phyloP scores from a whole-genome alignment of 176 grass and related monocot species.

The Eleusine indica region DNA sequence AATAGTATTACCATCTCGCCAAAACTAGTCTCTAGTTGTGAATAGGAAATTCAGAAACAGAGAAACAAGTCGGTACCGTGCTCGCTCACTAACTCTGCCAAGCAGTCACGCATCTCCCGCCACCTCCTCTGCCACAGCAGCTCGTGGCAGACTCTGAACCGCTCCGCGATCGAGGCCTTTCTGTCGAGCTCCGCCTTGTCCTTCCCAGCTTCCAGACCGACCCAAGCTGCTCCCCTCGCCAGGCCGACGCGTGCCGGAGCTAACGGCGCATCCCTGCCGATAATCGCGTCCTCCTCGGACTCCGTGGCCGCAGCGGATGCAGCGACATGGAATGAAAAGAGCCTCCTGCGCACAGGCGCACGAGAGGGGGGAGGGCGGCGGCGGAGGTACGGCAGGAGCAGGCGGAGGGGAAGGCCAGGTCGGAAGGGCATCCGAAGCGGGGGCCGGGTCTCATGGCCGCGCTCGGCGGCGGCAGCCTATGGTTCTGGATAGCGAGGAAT shows the following conservation, averaged over 20 bases:
- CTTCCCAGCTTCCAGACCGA: background rate
- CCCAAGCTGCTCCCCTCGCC: background rate
- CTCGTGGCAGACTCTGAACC: slow-evolving; percentile 52
- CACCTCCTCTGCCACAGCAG: slow-evolving; percentile 62
- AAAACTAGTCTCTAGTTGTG: background rate
- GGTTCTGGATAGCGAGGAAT: background rate
- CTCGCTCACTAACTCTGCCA: slow-evolving; percentile 57
- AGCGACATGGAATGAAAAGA: slow-evolving; percentile 11
- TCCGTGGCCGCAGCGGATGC: slow-evolving; percentile 15
- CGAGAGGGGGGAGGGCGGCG: background rate
- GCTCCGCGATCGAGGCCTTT: slow-evolving; percentile 13
- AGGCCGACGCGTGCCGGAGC: background rate
- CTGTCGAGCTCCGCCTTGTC: slow-evolving; percentile 6
- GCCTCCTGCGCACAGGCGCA: background rate
- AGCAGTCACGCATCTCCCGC: slow-evolving; percentile 50
- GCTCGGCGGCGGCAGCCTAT: background rate
- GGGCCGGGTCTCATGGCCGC: slow-evolving; percentile 37
- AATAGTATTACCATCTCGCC: background rate
- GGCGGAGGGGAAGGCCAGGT: slow-evolving; percentile 32
- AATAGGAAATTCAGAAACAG: background rate
- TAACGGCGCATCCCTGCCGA: slow-evolving; percentile 10
- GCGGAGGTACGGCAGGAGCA: slow-evolving; percentile 33
- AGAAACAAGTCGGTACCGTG: slow-evolving; percentile 37
- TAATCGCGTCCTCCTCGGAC: slow-evolving; percentile 34
- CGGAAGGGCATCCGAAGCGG: slow-evolving; percentile 54